A percentile compares a stretch with the other conserved stretches of the same genome.
phyloP scores from a whole-genome alignment of 306 rosid species.

The Potentilla sterilis region DNA sequence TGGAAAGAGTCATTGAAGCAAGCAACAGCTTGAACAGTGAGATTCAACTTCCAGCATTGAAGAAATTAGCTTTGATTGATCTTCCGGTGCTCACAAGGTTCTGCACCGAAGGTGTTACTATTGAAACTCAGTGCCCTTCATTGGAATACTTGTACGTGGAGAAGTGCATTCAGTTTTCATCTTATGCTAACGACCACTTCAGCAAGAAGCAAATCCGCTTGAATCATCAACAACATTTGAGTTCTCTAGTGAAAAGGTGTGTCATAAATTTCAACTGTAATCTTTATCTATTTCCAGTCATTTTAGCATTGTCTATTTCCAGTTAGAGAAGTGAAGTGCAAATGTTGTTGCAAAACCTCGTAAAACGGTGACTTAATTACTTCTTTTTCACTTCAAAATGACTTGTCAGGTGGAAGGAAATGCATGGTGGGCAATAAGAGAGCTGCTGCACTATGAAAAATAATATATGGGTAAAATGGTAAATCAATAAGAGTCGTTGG shows the following conservation, averaged over 20 bases:
- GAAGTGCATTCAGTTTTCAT: not conserved
- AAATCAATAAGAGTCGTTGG: too few relatives aligned
- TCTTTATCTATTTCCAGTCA: not conserved
- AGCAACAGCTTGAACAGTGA: not conserved
- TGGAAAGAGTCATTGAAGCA: slow-evolving; percentile 6
- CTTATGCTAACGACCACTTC: not conserved
- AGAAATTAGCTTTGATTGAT: not conserved
- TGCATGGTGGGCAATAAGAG: not conserved
- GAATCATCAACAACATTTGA: slow-evolving; percentile 2
- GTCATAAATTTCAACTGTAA: not conserved
- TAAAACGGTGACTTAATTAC: not conserved
- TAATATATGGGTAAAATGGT: too few relatives aligned
- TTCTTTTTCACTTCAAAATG: not conserved
- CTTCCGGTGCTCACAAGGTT: not conserved
- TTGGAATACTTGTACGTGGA: slow-evolving; percentile 2
- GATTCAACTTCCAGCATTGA: not conserved
- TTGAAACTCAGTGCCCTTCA: slow-evolving; percentile 12
- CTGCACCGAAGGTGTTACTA: not conserved
- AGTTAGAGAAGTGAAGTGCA: not conserved
- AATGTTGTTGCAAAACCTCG: not conserved
- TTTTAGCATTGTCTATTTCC: not conserved
- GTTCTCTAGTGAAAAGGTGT: slow-evolving; percentile 10
- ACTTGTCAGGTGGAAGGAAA: not conserved
- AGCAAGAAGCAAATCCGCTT: slow-evolving; percentile 5
- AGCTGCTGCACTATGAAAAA: not conserved